These are phyloP conservation scores for Euphorbia corollata DNA, from an alignment of 441 rosid genomes.

Conservation along the genomic window DNA sequence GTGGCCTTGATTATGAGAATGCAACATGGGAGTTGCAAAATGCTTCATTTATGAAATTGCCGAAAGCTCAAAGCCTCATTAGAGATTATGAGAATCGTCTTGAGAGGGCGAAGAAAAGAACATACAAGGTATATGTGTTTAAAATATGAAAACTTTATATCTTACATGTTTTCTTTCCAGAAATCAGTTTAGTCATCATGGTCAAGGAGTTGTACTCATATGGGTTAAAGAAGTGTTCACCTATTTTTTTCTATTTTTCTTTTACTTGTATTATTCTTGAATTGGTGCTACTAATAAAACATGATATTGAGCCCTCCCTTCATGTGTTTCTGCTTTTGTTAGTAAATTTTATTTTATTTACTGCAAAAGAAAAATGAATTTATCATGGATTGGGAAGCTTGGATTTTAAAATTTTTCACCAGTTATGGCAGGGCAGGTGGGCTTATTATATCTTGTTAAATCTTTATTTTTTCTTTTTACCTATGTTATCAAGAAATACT, in stretches of 20 bases:
- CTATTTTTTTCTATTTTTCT: neutral
- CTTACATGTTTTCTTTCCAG: neutral
- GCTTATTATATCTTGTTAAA: too few species aligned
- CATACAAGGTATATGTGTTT: conserved; percentile 28
- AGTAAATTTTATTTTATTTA: too few species aligned
- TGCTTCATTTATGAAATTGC: conserved; percentile 33
- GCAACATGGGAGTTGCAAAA: conserved; percentile 59
- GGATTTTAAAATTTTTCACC: too few species aligned
- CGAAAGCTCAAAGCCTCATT: conserved; percentile 34
- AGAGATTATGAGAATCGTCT: conserved; percentile 39
- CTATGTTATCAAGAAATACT: too few species aligned
- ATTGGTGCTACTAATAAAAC: too few species aligned
- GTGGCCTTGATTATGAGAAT: conserved; percentile 52
- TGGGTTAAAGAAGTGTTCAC: neutral
- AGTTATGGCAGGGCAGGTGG: too few species aligned
- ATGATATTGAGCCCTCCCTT: too few species aligned
- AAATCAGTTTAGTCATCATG: neutral
- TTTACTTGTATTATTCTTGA: too few species aligned
- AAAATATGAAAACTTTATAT: neutral
- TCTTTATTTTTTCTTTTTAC: too few species aligned
- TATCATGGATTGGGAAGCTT: too few species aligned
- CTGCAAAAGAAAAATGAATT: too few species aligned
- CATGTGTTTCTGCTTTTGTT: too few species aligned
- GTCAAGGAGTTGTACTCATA: neutral
- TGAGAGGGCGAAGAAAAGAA: conserved; percentile 24